phyloP scores from a whole-genome alignment of 106 monocot genomes.

The Dendrobium officinale region DNA sequence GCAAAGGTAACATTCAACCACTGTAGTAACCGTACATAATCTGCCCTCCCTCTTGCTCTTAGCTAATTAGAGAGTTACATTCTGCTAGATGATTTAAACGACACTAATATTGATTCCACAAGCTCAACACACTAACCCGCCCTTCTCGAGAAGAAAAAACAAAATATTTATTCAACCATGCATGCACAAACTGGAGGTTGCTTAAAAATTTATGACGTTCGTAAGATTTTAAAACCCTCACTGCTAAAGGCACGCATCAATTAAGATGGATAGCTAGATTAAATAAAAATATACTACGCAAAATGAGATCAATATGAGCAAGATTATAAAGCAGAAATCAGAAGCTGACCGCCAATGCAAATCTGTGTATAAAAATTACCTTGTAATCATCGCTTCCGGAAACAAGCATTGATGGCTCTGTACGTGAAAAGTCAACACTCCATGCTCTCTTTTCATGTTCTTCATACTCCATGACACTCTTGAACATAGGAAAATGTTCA shows the following conservation, averaged over 20 bases:
- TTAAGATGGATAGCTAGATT: background rate
- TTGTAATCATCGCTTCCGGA: slow-evolving; percentile 99
- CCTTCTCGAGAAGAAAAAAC: background rate
- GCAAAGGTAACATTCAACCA: background rate
- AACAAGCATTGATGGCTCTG: slow-evolving; percentile 91
- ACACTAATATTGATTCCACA: background rate
- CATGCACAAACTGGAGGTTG: background rate
- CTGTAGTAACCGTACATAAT: no score
- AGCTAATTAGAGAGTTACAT: no score
- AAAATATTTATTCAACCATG: background rate
- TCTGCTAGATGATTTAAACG: background rate
- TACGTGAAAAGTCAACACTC: slow-evolving; percentile 98
- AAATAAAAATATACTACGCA: background rate
- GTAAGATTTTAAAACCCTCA: background rate
- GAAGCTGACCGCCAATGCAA: background rate
- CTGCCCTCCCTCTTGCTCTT: no score
- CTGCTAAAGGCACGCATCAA: background rate
- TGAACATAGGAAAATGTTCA: background rate
- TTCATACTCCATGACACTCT: slow-evolving; percentile 98
- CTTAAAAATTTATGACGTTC: background rate
- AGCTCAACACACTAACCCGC: background rate
- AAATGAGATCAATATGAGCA: background rate
- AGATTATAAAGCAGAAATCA: background rate
- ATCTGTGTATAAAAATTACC: slow-evolving; percentile 26
- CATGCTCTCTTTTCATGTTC: slow-evolving; percentile 98